These are phyloP conservation scores for Schizothecium vesticola DNA, from an alignment of 495 filamentous ascomycete species.

Conservation along the genomic window DNA sequence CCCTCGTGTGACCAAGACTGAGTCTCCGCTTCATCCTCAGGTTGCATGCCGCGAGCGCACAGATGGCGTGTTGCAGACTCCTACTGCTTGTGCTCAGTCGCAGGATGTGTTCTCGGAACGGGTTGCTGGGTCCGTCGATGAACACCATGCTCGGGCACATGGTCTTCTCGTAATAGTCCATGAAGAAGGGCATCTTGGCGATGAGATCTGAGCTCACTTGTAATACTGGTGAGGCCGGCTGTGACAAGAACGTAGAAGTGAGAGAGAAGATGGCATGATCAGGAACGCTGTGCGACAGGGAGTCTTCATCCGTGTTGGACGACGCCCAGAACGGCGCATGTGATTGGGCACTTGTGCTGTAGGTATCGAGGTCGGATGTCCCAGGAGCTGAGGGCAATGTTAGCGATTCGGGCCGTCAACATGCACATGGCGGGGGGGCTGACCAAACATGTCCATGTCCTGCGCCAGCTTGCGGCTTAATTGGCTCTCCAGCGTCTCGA, in stretches of 20 bases:
- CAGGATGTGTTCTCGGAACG: slow-evolving; percentile 79
- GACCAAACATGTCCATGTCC: slow-evolving; percentile 44
- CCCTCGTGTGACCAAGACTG: slow-evolving; percentile 44
- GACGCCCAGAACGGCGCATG: slow-evolving; percentile 39
- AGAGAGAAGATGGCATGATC: slow-evolving; percentile 22
- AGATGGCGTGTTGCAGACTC: slow-evolving; percentile 86
- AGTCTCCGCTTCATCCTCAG: slow-evolving; percentile 57
- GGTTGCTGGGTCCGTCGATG: slow-evolving; percentile 79
- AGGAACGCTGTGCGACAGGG: slow-evolving; percentile 28
- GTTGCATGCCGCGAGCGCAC: slow-evolving; percentile 83
- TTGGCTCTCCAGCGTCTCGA: slow-evolving; percentile 40
- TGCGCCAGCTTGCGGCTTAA: slow-evolving; percentile 41
- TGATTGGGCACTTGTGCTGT: slow-evolving; percentile 42
- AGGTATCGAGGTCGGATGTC: slow-evolving; percentile 43
- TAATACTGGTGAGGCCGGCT: slow-evolving; percentile 24
- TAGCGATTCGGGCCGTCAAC: slow-evolving; percentile 6
- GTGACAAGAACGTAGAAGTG: slow-evolving; percentile 23
- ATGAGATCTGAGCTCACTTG: slow-evolving; percentile 49
- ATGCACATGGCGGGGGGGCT: slow-evolving; percentile 12
- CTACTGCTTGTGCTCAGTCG: slow-evolving; percentile 71
- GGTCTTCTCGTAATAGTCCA: slow-evolving; percentile 78
- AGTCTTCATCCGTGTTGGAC: slow-evolving; percentile 39
- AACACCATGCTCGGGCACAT: slow-evolving; percentile 88
- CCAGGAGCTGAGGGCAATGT: slow-evolving; percentile 24
- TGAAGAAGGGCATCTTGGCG: slow-evolving; percentile 55